Evolutionary conservation across 208 protist species (phyloP).

Genomic region (Leishmania guyanensis): DNA sequence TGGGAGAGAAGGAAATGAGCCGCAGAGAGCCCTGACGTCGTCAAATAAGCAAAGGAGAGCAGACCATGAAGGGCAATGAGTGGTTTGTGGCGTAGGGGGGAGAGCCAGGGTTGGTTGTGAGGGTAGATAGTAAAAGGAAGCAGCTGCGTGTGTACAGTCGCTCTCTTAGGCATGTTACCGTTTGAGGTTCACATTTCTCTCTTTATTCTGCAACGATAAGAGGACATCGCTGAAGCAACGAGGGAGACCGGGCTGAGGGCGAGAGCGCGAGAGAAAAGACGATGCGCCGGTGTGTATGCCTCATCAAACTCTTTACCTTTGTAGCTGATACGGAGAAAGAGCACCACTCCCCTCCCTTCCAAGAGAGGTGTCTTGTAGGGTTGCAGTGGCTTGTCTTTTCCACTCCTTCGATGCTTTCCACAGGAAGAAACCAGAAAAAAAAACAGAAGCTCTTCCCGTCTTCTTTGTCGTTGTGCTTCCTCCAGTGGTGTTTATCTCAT

Average conservation of each 20-base stretch:
- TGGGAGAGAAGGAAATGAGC: neutral
- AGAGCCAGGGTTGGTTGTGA: neutral
- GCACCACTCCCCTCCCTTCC: neutral
- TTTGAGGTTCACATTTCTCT: neutral
- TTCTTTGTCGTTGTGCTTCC: neutral
- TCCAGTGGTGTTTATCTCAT: neutral
- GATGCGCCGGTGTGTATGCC: neutral
- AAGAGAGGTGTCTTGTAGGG: neutral
- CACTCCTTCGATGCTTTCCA: neutral
- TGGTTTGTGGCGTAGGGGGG: neutral
- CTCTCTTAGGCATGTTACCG: neutral
- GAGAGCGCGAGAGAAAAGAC: neutral
- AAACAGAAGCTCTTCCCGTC: neutral
- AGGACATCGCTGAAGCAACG: neutral
- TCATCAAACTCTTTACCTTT: neutral
- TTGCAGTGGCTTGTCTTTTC: neutral
- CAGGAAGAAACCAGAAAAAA: neutral
- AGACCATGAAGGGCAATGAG: neutral
- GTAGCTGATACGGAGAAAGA: neutral
- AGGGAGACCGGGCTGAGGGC: neutral
- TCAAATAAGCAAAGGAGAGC: neutral
- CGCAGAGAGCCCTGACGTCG: neutral
- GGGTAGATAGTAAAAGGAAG: neutral
- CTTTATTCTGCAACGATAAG: neutral
- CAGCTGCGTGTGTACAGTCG: neutral